Percentiles rank a stretch among this genome's conserved stretches.
phyloP scores from a whole-genome alignment of 768 basidiomycete species.

The Suillus brevipes region DNA sequence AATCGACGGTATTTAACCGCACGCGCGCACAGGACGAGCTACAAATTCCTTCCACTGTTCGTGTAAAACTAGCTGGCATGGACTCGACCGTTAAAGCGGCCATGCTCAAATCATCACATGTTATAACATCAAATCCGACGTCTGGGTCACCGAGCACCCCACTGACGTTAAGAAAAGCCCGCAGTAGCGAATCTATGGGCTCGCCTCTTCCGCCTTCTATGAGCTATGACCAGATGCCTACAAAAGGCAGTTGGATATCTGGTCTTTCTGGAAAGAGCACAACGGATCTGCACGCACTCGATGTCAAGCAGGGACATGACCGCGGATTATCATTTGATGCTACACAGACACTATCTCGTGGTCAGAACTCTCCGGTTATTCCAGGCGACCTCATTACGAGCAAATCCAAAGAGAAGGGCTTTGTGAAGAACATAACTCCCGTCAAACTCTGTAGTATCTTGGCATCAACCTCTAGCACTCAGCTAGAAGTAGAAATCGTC shows the following conservation, averaged over 20 bases:
- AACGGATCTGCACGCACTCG: constrained; percentile 26
- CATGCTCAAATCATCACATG: constrained; percentile 85
- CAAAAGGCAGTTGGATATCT: constrained; percentile 26
- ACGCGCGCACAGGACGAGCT: constrained; percentile 68
- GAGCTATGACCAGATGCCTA: constrained; percentile 35
- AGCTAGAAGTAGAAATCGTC: constrained; percentile 81
- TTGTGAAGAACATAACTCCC: constrained; percentile 58
- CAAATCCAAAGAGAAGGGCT: constrained; percentile 52
- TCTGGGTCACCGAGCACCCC: constrained; percentile 46
- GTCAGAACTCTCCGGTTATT: constrained; percentile 49
- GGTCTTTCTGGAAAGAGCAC: constrained; percentile 32
- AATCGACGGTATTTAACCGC: constrained; percentile 5
- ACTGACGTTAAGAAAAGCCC: constrained; percentile 62
- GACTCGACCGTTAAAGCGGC: constrained; percentile 86
- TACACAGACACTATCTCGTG: constrained; percentile 50
- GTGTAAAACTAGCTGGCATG: constrained; percentile 79
- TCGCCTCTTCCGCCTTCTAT: constrained; percentile 48
- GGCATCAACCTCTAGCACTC: constrained; percentile 62
- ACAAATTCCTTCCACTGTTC: constrained; percentile 77
- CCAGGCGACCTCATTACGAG: constrained; percentile 36
- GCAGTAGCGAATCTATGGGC: constrained; percentile 70
- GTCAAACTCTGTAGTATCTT: constrained; percentile 69
- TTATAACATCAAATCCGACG: constrained; percentile 47
- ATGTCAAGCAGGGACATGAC: constrained; percentile 41
- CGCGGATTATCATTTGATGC: constrained; percentile 67